Evolutionary conservation across 495 filamentous ascomycete species (phyloP).

Genomic region (Talaromyces wortmannii): DNA sequence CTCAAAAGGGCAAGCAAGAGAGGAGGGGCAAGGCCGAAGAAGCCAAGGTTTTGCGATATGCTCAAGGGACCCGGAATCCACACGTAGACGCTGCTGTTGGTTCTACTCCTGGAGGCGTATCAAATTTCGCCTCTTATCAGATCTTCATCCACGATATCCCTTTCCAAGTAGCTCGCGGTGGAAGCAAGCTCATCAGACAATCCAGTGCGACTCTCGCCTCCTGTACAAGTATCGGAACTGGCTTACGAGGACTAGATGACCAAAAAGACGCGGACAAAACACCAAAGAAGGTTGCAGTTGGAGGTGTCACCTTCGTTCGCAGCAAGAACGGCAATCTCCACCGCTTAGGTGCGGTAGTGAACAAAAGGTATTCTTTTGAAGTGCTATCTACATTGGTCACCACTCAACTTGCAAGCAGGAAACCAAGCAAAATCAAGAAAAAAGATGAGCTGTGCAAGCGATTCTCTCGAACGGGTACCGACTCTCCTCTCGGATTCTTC

Average conservation of each 20-base stretch:
- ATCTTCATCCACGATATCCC: slow-evolving; percentile 68
- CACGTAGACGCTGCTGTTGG: slow-evolving; percentile 23
- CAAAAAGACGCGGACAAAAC: slow-evolving; percentile 59
- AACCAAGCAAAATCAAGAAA: slow-evolving; percentile 53
- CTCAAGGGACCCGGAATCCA: slow-evolving; percentile 21
- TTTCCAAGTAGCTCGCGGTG: slow-evolving; percentile 68
- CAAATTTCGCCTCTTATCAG: slow-evolving; percentile 46
- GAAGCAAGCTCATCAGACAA: slow-evolving; percentile 76
- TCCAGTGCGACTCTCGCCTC: slow-evolving; percentile 48
- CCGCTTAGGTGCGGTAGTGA: slow-evolving; percentile 44
- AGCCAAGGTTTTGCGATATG: slow-evolving; percentile 41
- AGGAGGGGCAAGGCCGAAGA: slow-evolving; percentile 59
- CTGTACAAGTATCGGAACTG: neutral
- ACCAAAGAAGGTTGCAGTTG: slow-evolving; percentile 70
- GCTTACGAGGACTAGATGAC: slow-evolving; percentile 53
- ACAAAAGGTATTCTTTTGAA: slow-evolving; percentile 24
- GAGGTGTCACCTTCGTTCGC: slow-evolving; percentile 78
- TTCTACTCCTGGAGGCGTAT: slow-evolving; percentile 24
- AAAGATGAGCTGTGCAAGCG: slow-evolving; percentile 75
- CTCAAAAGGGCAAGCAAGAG: slow-evolving; percentile 51
- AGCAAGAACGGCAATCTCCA: slow-evolving; percentile 91
- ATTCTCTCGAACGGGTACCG: slow-evolving; percentile 88
- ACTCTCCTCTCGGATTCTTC: slow-evolving; percentile 11
- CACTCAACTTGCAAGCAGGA: slow-evolving; percentile 24
- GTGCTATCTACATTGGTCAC: neutral